Base-by-base conservation (phyloP, 2,329 filamentous ascomycete species). In the Mycosphaerella sp. region DNA sequence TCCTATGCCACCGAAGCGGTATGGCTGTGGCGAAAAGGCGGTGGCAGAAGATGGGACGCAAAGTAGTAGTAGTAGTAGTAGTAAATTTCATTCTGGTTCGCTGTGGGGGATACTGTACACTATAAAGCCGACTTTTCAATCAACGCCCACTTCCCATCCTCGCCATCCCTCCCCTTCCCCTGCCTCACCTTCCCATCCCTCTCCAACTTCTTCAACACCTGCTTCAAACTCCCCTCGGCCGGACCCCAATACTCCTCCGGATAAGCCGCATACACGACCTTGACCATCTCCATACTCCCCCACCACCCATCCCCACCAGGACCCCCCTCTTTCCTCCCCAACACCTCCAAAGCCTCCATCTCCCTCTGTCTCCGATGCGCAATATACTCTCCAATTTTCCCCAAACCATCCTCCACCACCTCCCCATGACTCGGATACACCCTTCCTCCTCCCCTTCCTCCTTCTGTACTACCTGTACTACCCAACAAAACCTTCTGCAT, bases 341-440 rank as follows among this genome's bases (percentile, higher is more conserved):
- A 69, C 0, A 85, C 82, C 52, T 80, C 78, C 14, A 93, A 60
- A 4, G 95, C 83, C 68, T 95, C 87, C 38, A 83, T 77, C 71
- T 97, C 92, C 21, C 93, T 80, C 72, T 87, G 80, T 64, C 82
- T 80, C 32, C 92, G 79, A 73, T 97, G 93, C 56, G 76, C 70
- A 61, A 97, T 87, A 67, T 98, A 97, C 69, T 95, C 89, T 17
- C 73, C 64, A 50, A 97, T 86, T 67, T 83, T 92, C 23, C 73
- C 75, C 23, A 77, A 80, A 0, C 87, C 88, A 58, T 93, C 80
- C 38, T 84, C 80, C 23, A 97, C 78, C 2, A 93, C 81, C 0
- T 84, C 79, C 0, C 93, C 93, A 66, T 98, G 93, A 3, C 88
- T 92, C 0, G 93, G 92, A 68, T 95, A 97, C 1, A 84, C 89